Conservation (phyloP, 805 yeast species). For the Priceomyces haplophilus region DNA sequence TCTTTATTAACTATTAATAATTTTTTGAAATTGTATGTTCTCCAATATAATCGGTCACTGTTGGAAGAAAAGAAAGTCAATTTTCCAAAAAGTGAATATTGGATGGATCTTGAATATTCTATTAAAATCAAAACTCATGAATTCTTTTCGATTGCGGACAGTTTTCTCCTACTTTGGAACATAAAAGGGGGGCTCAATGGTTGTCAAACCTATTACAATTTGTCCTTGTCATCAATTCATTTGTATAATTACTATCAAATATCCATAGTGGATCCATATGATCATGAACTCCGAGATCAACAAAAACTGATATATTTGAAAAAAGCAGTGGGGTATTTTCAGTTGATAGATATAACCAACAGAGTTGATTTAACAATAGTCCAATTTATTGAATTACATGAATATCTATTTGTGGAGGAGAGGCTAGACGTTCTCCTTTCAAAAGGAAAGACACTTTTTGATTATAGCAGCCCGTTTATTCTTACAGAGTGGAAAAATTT, state of each 20-base stretch:
- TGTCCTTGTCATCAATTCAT: conserved; percentile 25
- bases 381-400: conserved; percentile 30
- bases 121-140: conserved; percentile 28
- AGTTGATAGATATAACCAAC: conserved; percentile 25
- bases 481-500: conserved; percentile 16
- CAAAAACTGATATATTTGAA: conserved; percentile 27
- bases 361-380: conserved; percentile 16
- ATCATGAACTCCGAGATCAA: conserved; percentile 25
- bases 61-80: conserved; percentile 16
- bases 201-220: conserved; percentile 29
- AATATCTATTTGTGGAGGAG: conserved; percentile 26
- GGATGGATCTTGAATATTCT: conserved; percentile 23
- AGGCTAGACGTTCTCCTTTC: conserved; percentile 19
- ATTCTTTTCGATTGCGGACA: conserved; percentile 21
- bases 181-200: conserved; percentile 16
- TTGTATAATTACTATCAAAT: conserved; percentile 29
- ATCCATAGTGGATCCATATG: conserved; percentile 20
- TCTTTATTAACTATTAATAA: conserved; percentile 27
- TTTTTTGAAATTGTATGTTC: conserved; percentile 25
- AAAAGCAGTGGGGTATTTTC: conserved; percentile 28
- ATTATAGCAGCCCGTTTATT: conserved; percentile 12
- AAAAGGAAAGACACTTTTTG: conserved; percentile 12
- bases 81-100: conserved; percentile 15
- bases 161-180: conserved; percentile 17
- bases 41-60: conserved; percentile 19